Base-by-base conservation (phyloP, 192 early-diverging fungal genomes). In the Gigaspora rosea region DNA sequence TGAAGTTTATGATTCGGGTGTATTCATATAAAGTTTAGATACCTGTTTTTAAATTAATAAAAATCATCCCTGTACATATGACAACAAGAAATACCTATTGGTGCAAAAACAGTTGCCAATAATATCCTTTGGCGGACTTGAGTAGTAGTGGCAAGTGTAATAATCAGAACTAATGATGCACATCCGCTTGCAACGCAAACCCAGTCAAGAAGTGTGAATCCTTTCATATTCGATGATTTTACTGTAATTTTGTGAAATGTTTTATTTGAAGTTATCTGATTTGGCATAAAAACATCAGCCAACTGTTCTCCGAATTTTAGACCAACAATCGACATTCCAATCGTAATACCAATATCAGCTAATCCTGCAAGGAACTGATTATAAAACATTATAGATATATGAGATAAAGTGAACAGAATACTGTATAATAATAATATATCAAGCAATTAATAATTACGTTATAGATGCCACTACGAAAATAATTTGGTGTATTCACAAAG, bases 101-200 rank as follows among this genome's bases (percentile, higher is more conserved):
- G 88, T 11, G 85, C 84, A 78, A 87, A 86, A 6, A 87, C 85
- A 46, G 65, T 74, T 1, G 87, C 81, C n/a, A 87, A 50, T 22
- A 82, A 61, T n/a, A 86, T 12, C 3, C 83, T 73, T 49, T 78
- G 79, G 47, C 81, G 58, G 7, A 63, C 13, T 49, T 78, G 69
- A 0, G 81, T 49, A 8, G 13, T 58, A 18, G 5, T 8, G 1
- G 77, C 69, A 48, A 82, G 75, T 22, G 50, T 79, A 10, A 85
- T 80, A 8, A 79, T 79, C 10, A 81, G 70, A 4, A 87, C 12
- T 15, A 83, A 66, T n/a, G 83, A 81, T 27, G 51, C 82, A 20
- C 82, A 27, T 83, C 86, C 86, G 33, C 80, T 12, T 9, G 16
- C 18, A 13, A 63, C 11, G 27, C 71, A 27, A 15, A 75, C 51